Evolutionary conservation across 176 grass and related monocot genomes (phyloP).

Genomic region (Rhynchospora tenuis): DNA sequence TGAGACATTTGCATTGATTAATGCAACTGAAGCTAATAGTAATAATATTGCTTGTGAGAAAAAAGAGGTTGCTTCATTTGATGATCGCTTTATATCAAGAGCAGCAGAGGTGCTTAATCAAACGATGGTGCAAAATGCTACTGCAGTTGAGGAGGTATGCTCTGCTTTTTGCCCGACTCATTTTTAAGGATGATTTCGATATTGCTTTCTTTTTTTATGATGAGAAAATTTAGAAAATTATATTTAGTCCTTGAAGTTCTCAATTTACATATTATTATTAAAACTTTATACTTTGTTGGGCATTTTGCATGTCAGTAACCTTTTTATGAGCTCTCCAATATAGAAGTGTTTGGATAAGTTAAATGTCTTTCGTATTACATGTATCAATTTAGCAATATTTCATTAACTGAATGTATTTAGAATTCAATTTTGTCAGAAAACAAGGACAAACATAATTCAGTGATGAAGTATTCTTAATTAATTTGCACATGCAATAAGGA

Average conservation of each 20-base stretch:
- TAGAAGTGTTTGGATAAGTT: too few relatives aligned
- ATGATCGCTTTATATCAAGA: neutral
- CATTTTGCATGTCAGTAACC: too few relatives aligned
- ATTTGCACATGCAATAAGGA: too few relatives aligned
- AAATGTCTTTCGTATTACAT: too few relatives aligned
- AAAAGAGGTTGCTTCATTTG: neutral
- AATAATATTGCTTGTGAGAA: neutral
- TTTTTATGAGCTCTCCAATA: too few relatives aligned
- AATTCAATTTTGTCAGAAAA: neutral
- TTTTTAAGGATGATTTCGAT: neutral
- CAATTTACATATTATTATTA: too few relatives aligned
- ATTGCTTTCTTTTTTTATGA: neutral
- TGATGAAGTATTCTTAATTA: neutral
- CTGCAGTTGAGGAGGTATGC: neutral
- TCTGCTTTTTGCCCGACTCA: neutral
- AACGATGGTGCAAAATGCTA: neutral
- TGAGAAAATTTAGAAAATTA: neutral
- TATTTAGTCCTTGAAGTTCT: too few relatives aligned
- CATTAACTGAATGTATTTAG: neutral
- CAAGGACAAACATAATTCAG: neutral
- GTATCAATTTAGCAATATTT: neutral
- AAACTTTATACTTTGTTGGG: too few relatives aligned
- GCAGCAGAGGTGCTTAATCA: neutral
- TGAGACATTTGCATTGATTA: neutral
- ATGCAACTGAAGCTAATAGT: neutral